Evolutionary conservation across 2,329 filamentous ascomycete genomes (phyloP), one percentile per base, ranked within the genome.

Genomic region (Chrysoporthe austroafricana): DNA sequence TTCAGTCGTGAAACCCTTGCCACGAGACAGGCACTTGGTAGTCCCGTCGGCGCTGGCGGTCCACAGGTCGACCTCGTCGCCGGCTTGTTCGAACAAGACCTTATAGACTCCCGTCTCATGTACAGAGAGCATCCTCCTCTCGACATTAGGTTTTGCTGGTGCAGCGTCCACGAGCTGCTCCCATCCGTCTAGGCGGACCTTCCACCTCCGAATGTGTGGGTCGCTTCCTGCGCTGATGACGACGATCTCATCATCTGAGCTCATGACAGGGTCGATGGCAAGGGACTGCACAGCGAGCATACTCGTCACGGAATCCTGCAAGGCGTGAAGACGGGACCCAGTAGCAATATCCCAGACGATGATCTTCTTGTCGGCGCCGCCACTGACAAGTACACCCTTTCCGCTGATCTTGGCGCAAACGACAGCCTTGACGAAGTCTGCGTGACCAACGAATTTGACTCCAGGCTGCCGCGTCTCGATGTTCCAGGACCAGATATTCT

Each of bases 41-140:
- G 91, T 94, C 73, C 93, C 96, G 77, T 99, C 96, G 4, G 93
- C 94, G 69, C 93, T 97, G 6, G 94, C 91, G 8, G 95, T 97
- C 94, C 94, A 98, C 16, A 97, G 80, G 73, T 97, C 92, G 43
- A 86, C 88, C 14, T 87, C 85, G 7, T 88, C 87, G 44, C 80
- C 81, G 6, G 83, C 80, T 18, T 77, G 75, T 71, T 94, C 91
- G 73, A 97, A 97, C 26, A 86, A 81, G 16, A 98, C 80, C 71
- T 87, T 89, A 79, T 97, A 96, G 11, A 99, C 89, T 72, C 91
- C 96, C 0, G 96, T 99, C 72, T 97, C 93, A 78, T 99, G 96
- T 70, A 90, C 90, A 59, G 91, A 79, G 62, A 97, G 89, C 74
- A 78, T 84, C 72, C 80, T 84, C 68, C 79, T 83, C 67, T 80